Percentiles rank a stretch among this genome's conserved stretches.
Conservation (phyloP, 805 yeast genomes). For the Suhomyces faveliae region DNA sequence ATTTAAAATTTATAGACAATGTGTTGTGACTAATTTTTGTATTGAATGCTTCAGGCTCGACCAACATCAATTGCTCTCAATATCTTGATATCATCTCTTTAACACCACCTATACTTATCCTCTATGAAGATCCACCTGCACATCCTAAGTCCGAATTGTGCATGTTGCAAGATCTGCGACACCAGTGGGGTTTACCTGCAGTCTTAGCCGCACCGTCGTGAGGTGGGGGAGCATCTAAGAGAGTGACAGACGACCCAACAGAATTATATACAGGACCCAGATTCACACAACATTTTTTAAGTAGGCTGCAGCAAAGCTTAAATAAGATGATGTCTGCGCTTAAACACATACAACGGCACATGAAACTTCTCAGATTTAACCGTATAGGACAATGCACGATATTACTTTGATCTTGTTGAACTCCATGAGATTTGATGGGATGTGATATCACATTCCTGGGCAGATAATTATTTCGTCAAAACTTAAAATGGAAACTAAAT, state of each 20-base stretch:
- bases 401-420: not conserved
- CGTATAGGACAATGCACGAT: not conserved
- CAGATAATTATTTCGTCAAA: not conserved
- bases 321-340: too few species aligned
- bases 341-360: not conserved
- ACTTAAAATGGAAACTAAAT: not conserved
- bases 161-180: not conserved
- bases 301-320: not conserved
- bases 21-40: too few species aligned
- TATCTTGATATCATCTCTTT: not conserved
- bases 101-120: not conserved
- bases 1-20: too few species aligned
- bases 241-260: constrained; percentile 3
- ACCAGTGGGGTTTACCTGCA: constrained; percentile 1
- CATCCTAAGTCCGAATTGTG: not conserved
- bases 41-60: not conserved
- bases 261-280: constrained; percentile 4
- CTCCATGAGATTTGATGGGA: not conserved
- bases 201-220: not conserved
- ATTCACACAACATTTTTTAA: not conserved
- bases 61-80: not conserved
- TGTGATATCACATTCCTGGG: not conserved
- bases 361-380: not conserved
- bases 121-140: too few species aligned
- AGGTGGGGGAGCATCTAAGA: too few species aligned